A percentile compares a stretch with the other conserved stretches of the same genome.
Evolutionary conservation across 2,329 filamentous ascomycete genomes (phyloP).

Genomic region (Pseudogymnoascus sp.): DNA sequence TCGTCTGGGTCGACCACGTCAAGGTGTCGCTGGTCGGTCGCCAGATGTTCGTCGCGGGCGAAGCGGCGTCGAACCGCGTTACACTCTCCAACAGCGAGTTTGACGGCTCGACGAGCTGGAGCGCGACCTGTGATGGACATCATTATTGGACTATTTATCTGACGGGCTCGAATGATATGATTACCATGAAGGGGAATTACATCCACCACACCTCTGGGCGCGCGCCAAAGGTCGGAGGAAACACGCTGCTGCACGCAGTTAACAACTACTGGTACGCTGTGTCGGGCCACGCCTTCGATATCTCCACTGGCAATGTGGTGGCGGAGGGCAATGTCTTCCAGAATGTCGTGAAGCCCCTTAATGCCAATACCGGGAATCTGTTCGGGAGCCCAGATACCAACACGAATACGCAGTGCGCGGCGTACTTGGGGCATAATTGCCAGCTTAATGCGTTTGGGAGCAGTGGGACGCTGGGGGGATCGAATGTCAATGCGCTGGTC

Average conservation of each 20-base stretch:
- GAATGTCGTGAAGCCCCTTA: slow-evolving; percentile 32
- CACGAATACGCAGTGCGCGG: slow-evolving; percentile 15
- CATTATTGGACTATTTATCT: slow-evolving; percentile 55
- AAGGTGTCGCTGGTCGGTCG: slow-evolving; percentile 50
- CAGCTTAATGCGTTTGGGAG: slow-evolving; percentile 15
- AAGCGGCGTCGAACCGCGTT: slow-evolving; percentile 43
- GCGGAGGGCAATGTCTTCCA: slow-evolving; percentile 52
- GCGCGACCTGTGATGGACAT: slow-evolving; percentile 48
- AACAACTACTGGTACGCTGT: slow-evolving; percentile 55
- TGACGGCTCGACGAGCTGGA: slow-evolving; percentile 45
- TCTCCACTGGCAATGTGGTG: slow-evolving; percentile 38
- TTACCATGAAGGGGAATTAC: slow-evolving; percentile 54
- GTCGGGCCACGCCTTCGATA: slow-evolving; percentile 50
- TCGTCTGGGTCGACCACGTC: slow-evolving; percentile 39
- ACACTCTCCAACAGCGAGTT: slow-evolving; percentile 54
- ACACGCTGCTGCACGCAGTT: slow-evolving; percentile 48
- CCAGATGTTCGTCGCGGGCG: slow-evolving; percentile 53
- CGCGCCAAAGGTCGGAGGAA: slow-evolving; percentile 47
- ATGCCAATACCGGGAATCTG: neutral
- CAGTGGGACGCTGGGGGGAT: slow-evolving; percentile 26
- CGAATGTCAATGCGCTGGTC: slow-evolving; percentile 24
- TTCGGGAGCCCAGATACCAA: slow-evolving; percentile 19
- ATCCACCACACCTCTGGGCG: slow-evolving; percentile 50
- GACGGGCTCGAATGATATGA: slow-evolving; percentile 44
- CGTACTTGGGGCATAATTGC: slow-evolving; percentile 18